Evolutionary conservation across 75 land plant species (phyloP), one percentile per base, ranked within the genome.

Genomic region (Chamaecyparis obtusa): DNA sequence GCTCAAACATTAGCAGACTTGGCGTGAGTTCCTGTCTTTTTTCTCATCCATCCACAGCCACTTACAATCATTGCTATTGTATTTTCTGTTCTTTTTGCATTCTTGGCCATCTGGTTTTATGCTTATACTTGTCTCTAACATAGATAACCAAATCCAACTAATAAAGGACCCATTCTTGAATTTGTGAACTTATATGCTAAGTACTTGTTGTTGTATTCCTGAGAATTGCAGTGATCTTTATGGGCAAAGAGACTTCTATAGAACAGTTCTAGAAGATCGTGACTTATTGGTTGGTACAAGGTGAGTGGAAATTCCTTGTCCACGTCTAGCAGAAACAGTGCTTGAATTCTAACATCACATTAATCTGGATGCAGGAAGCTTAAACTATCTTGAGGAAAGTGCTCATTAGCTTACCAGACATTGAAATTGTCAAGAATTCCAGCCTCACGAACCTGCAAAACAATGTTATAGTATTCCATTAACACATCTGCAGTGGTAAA

Each of bases 1-100:
- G 92, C 93, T 54, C 90, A 91, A 86, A 92, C 88, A 55, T 57
- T 90, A 56, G 92, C 90, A 69, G 96, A 97, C 79, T 21, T 97
- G 48, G 96, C 96, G 98, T 96, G 88, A 94, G 95, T 92, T 86
- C 37, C n/a, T 80, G 80, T 77, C 19, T 32, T 72, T 33, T 72
- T 10, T 9, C 11, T 32, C 76, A 30, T 9, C 13, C 15, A 72
- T 72, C 9, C 36, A 72, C 36, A 72, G 33, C 69, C 69, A 60
- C 8, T 60, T 60, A 60, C 36, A 72, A 13, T 72, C 11, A 32
- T 72, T 72, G 8, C 76, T 32, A 9, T 72, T 11, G 3, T 60
- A 33, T 72, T 72, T 10, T 32, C 75, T 11, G 9, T 30, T 30
- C 35, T 9, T 5, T 9, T 17, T 17, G 1, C 74, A 1, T 13